phyloP scores from a whole-genome alignment of 2,329 filamentous ascomycete genomes.

The Penicillium sp. region DNA sequence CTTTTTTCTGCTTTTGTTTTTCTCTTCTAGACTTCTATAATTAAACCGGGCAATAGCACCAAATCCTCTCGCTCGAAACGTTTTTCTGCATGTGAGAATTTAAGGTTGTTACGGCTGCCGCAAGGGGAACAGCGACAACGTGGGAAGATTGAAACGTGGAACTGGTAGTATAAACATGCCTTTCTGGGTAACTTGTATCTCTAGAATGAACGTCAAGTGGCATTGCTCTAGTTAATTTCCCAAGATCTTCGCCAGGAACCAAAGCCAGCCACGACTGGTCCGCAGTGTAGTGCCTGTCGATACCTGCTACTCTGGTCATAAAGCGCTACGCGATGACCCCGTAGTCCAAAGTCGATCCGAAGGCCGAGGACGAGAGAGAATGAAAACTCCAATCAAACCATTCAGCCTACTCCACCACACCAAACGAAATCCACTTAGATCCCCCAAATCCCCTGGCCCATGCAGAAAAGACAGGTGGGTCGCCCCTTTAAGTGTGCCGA shows the following conservation, averaged over 20 bases:
- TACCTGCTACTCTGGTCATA: slow-evolving; percentile 10
- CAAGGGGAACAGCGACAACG: neutral
- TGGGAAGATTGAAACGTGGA: neutral
- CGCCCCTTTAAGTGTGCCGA: slow-evolving; percentile 14
- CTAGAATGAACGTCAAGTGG: no score
- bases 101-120: neutral
- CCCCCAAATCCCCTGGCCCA: slow-evolving; percentile 1
- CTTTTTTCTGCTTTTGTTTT: no score
- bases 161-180: neutral
- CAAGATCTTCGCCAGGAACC: neutral
- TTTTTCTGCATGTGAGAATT: neutral
- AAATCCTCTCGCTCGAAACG: neutral
- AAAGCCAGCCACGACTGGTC: neutral
- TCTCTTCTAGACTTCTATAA: no score
- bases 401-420: slow-evolving; percentile 11
- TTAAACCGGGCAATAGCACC: no score
- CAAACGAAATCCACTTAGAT: slow-evolving; percentile 17
- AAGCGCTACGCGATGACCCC: neutral
- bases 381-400: no score
- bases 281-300: slow-evolving; percentile 14
- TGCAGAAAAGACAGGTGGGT: slow-evolving; percentile 9
- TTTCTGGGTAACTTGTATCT: neutral
- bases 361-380: no score
- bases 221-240: no score
- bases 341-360: no score